Conservation (phyloP, 495 filamentous ascomycete genomes). For the Aspergillus nanangensis region DNA sequence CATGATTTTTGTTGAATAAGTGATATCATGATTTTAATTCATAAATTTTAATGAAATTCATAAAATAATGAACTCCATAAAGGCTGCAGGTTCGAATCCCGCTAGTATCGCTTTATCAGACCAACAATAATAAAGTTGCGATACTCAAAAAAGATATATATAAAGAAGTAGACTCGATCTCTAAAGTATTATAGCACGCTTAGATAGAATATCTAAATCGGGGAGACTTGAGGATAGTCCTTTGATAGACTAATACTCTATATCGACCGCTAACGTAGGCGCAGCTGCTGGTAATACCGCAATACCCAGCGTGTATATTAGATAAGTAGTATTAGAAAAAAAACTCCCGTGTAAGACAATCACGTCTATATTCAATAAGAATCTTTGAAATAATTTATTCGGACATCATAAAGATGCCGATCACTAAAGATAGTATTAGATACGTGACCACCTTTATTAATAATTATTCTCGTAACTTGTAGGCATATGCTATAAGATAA, state of each 20-base stretch:
- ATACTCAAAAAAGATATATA: no score
- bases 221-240: neutral
- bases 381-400: neutral
- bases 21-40: no score
- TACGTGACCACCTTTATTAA: conserved; percentile 2
- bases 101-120: no score
- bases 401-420: neutral
- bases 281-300: neutral
- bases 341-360: neutral
- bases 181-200: neutral
- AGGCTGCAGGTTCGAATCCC: no score
- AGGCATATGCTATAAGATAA: neutral
- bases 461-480: neutral
- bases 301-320: neutral
- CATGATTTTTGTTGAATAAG: no score
- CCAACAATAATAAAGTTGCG: no score
- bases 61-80: no score
- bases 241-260: neutral
- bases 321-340: neutral
- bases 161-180: no score
- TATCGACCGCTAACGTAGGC: neutral
- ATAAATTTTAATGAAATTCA: no score
- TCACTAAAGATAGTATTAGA: neutral
- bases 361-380: neutral
- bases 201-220: neutral